Conservation (phyloP, 345 rosid genomes). For the Lepidium africanum region DNA sequence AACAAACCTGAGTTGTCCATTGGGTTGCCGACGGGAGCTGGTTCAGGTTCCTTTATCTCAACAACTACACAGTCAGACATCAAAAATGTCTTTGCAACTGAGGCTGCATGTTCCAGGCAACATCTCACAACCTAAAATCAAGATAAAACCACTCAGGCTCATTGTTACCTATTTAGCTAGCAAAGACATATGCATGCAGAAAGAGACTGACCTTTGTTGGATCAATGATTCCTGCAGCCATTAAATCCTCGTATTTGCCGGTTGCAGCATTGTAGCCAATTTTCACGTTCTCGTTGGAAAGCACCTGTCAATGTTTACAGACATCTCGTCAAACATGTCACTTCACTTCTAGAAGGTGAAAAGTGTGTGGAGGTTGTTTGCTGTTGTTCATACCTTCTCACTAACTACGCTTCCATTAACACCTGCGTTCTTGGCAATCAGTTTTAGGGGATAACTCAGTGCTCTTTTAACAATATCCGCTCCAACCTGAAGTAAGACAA, state of each 20-base stretch:
- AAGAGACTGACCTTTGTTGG: constrained; percentile 66
- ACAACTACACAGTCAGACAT: constrained; percentile 98
- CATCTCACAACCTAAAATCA: constrained; percentile 83
- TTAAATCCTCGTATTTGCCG: constrained; percentile 86
- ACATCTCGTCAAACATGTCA: constrained; percentile 3
- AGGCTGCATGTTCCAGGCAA: constrained; percentile 97
- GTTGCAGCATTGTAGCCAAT: constrained; percentile 93
- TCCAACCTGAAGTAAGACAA: constrained; percentile 52
- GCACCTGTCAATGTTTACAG: constrained; percentile 43
- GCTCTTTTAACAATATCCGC: constrained; percentile 94
- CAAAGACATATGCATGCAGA: background rate
- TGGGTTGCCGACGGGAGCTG: constrained; percentile 65
- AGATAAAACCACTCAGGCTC: background rate
- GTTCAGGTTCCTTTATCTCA: constrained; percentile 92
- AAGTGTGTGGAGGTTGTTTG: background rate
- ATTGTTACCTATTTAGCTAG: background rate
- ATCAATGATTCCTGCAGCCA: constrained; percentile 96
- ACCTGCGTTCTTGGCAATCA: constrained; percentile 95
- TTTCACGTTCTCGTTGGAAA: constrained; percentile 56
- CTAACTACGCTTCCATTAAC: constrained; percentile 95
- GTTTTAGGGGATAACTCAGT: constrained; percentile 74
- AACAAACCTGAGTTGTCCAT: constrained; percentile 93
- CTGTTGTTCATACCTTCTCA: constrained; percentile 52
- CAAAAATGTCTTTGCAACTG: constrained; percentile 96
- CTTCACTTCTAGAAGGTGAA: background rate